Percentiles rank a stretch among this genome's conserved stretches.
These are phyloP conservation scores for Endoconidiophora laricicola DNA, from an alignment of 2,329 filamentous ascomycete genomes.

Conservation along the genomic window DNA sequence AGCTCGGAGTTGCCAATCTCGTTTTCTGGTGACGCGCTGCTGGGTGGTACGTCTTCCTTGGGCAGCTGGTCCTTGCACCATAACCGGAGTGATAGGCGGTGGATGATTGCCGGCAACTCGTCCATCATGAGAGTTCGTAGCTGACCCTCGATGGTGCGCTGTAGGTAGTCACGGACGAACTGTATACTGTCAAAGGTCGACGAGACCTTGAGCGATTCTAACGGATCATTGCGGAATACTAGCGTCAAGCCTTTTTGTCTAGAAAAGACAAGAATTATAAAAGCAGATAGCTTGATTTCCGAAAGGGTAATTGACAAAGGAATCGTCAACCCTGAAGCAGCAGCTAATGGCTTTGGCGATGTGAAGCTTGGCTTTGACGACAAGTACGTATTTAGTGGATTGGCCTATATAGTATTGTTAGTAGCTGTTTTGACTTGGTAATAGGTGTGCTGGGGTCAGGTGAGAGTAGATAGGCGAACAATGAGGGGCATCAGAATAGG, in stretches of 20 bases:
- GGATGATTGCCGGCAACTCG: slow-evolving; percentile 89
- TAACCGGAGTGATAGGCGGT: slow-evolving; percentile 70
- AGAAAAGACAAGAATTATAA: slow-evolving; percentile 95
- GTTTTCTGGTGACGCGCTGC: neutral
- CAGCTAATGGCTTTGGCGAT: slow-evolving; percentile 80
- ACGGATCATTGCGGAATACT: slow-evolving; percentile 93
- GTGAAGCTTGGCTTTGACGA: slow-evolving; percentile 83
- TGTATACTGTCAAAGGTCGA: slow-evolving; percentile 98
- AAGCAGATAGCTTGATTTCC: slow-evolving; percentile 87
- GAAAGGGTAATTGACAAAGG: slow-evolving; percentile 94
- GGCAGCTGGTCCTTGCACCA: slow-evolving; percentile 78
- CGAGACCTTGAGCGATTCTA: slow-evolving; percentile 94
- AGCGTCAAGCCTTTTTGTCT: slow-evolving; percentile 92
- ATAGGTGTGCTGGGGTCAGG: slow-evolving; percentile 18
- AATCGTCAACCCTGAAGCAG: slow-evolving; percentile 82
- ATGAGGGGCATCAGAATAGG: neutral
- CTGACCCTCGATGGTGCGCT: slow-evolving; percentile 89
- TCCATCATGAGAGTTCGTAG: slow-evolving; percentile 93
- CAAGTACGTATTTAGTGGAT: slow-evolving; percentile 90
- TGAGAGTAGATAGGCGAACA: neutral
- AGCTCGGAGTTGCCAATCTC: slow-evolving; percentile 23
- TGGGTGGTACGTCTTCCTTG: slow-evolving; percentile 32
- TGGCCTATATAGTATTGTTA: slow-evolving; percentile 46
- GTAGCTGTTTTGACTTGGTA: slow-evolving; percentile 23
- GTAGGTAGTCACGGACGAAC: slow-evolving; percentile 91